phyloP scores from a whole-genome alignment of 768 basidiomycete species.

The Tylopilus sp. region DNA sequence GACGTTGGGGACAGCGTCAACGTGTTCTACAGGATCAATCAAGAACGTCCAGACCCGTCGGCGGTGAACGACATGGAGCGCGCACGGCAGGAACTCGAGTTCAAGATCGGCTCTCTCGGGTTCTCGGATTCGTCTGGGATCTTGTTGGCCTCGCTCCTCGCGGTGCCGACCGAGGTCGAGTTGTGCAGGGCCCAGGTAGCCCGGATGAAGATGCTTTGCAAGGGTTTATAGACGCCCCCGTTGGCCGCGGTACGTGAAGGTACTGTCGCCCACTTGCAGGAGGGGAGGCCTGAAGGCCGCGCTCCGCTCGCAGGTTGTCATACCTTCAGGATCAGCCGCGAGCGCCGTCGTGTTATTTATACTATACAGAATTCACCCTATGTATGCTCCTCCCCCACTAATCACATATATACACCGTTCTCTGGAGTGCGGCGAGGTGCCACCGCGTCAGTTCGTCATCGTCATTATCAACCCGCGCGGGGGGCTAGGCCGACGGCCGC shows the following conservation, averaged over 20 bases:
- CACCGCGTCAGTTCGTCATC: no score
- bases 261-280: no score
- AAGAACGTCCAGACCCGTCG: conserved; percentile 53
- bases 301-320: no score
- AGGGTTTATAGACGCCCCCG: conserved; percentile 41
- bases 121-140: conserved; percentile 81
- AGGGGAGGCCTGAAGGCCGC: no score
- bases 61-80: conserved; percentile 51
- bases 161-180: conserved; percentile 55
- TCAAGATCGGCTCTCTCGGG: conserved; percentile 87
- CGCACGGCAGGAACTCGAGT: conserved; percentile 75
- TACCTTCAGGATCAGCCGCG: no score
- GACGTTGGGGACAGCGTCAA: conserved; percentile 58
- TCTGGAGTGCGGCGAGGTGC: no score
- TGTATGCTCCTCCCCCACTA: no score
- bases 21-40: conserved; percentile 80
- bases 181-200: conserved; percentile 72
- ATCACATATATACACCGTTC: no score
- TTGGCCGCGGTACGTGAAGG: no score
- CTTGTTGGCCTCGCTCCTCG: conserved; percentile 38
- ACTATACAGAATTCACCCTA: no score
- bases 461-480: no score
- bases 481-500: conserved; percentile 3
- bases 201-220: conserved; percentile 70
- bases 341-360: no score